phyloP scores from a whole-genome alignment of 768 basidiomycete genomes.

The Tulasnella sp. region DNA sequence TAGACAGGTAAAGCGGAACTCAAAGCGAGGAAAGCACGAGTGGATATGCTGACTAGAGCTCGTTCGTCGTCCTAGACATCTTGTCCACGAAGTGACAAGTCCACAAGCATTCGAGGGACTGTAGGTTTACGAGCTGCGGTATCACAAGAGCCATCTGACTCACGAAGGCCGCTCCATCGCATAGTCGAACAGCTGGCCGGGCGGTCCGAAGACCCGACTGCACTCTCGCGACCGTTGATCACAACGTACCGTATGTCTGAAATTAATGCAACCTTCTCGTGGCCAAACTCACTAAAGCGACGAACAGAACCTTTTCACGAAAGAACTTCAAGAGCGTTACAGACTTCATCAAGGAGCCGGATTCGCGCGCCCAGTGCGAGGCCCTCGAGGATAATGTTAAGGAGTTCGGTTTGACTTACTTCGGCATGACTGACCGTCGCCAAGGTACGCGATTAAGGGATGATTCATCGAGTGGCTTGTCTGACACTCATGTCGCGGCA shows the following conservation, averaged over 20 bases:
- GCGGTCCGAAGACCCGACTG: slow-evolving; percentile 79
- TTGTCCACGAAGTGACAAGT: slow-evolving; percentile 88
- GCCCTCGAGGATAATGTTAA: slow-evolving; percentile 86
- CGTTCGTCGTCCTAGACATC: slow-evolving; percentile 36
- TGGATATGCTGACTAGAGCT: not conserved
- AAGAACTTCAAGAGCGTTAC: slow-evolving; percentile 65
- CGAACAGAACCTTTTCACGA: slow-evolving; percentile 55
- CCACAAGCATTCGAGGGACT: slow-evolving; percentile 89
- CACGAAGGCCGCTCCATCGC: not conserved
- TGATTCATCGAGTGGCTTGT: not conserved
- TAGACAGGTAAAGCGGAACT: slow-evolving; percentile 53
- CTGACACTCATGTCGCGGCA: slow-evolving; percentile 26
- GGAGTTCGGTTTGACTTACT: slow-evolving; percentile 86
- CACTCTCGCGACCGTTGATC: slow-evolving; percentile 82
- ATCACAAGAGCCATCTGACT: not conserved
- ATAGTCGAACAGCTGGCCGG: slow-evolving; percentile 55
- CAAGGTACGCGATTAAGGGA: slow-evolving; percentile 49
- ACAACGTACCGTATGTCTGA: slow-evolving; percentile 69
- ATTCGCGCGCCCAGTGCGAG: slow-evolving; percentile 73
- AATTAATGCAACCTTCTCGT: not conserved
- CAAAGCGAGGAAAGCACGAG: not conserved
- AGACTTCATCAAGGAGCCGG: slow-evolving; percentile 73
- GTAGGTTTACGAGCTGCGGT: slow-evolving; percentile 22
- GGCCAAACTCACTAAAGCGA: not conserved
- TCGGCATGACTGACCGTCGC: slow-evolving; percentile 80